phyloP scores from a whole-genome alignment of 345 rosid species.

The Rhodamnia rubescens region DNA sequence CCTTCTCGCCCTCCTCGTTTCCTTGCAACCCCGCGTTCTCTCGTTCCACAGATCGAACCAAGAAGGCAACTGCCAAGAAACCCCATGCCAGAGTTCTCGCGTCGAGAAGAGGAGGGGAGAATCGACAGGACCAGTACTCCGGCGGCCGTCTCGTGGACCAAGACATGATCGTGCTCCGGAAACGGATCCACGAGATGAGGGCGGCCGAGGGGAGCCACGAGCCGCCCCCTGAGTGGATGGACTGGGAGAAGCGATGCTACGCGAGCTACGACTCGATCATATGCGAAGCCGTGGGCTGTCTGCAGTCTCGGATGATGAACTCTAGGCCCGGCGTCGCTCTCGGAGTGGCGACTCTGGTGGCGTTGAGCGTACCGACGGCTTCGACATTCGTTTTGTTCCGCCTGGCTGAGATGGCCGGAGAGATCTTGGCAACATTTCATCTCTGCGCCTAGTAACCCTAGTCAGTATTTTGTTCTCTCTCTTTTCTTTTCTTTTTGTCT shows the following conservation, averaged over 20 bases:
- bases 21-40: neutral
- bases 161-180: slow-evolving; percentile 24
- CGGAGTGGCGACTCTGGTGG: slow-evolving; percentile 9
- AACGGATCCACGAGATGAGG: slow-evolving; percentile 23
- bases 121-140: neutral
- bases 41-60: neutral
- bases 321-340: slow-evolving; percentile 34
- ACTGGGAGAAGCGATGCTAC: slow-evolving; percentile 34
- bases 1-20: neutral
- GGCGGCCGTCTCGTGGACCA: slow-evolving; percentile 15
- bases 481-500: too few species aligned
- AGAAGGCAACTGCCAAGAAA: neutral
- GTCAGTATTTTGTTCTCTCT: neutral
- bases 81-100: neutral
- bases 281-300: slow-evolving; percentile 14
- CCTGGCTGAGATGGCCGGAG: neutral
- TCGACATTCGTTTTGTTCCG: neutral
- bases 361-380: slow-evolving; percentile 8
- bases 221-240: slow-evolving; percentile 31
- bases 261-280: slow-evolving; percentile 11
- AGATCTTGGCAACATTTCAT: neutral
- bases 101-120: neutral
- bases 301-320: slow-evolving; percentile 33
- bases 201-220: slow-evolving; percentile 16
- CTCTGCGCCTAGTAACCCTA: neutral